Conservation (phyloP, 345 rosid species). For the Melaleuca alternifolia region DNA sequence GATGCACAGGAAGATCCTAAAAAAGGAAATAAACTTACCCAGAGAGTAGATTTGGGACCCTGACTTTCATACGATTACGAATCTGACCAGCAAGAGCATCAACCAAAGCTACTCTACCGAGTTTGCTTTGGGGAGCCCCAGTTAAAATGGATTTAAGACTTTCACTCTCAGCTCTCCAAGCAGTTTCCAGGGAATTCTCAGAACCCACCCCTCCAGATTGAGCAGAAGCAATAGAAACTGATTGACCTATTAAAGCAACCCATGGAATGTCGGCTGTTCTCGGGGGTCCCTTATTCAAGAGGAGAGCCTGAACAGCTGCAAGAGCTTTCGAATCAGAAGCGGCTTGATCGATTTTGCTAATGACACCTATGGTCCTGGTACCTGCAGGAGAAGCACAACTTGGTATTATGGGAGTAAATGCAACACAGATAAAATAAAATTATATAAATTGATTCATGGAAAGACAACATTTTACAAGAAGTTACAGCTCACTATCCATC, state of each 20-base stretch:
- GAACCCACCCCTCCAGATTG: constrained; percentile 45
- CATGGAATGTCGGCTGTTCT: constrained; percentile 63
- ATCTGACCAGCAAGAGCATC: constrained; percentile 67
- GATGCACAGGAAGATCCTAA: background rate
- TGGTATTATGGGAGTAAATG: background rate
- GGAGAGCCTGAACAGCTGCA: constrained; percentile 66
- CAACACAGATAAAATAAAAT: background rate
- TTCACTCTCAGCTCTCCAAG: constrained; percentile 79
- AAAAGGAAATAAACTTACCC: constrained; percentile 28
- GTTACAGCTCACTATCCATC: background rate
- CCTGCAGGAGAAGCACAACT: constrained; percentile 29
- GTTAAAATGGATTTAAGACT: constrained; percentile 60
- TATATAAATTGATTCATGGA: background rate
- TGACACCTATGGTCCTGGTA: constrained; percentile 88
- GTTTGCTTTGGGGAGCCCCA: constrained; percentile 62
- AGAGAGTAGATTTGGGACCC: constrained; percentile 65
- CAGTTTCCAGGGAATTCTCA: constrained; percentile 68
- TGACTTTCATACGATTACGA: constrained; percentile 65
- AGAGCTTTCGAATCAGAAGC: constrained; percentile 54
- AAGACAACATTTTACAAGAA: background rate
- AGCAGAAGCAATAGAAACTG: constrained; percentile 65
- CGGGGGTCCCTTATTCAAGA: constrained; percentile 65
- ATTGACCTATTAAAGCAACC: constrained; percentile 80
- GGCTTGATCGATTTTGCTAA: constrained; percentile 94
- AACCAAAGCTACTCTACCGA: constrained; percentile 75